Evolutionary conservation across 2,329 filamentous ascomycete genomes (phyloP), one percentile per base, ranked within the genome.

Genomic region (Alternaria brassicae): DNA sequence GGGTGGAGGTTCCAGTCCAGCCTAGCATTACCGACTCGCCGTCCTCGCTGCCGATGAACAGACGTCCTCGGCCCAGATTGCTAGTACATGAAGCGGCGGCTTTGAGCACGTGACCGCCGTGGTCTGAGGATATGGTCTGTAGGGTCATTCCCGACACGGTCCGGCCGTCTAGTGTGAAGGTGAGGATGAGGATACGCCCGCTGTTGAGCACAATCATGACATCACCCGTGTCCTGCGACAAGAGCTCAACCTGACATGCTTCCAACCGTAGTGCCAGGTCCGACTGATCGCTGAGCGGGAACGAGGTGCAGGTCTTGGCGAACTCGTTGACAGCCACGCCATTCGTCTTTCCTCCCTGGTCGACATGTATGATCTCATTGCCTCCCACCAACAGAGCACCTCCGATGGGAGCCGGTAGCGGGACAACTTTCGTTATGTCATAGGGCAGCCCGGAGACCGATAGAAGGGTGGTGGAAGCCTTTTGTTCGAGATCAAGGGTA

Each of bases 261-360:
- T 99, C 96, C 1, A 99, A 81, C 34, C 89, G 90, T 60, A 98
- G 81, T 15, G 86, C 86, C 42, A 98, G 82, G 44, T 91, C 87
- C 0, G 92, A 91, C 78, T 97, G 94, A 75, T 99, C 95, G 5
- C 87, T 85, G 75, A 99, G 88, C 50, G 89, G 87, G 71, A 97
- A 98, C 0, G 90, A 86, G 2, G 94, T 97, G 63, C 88, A 87
- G 61, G 91, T 87, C 75, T 89, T 92, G 4, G 93, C 90, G 79
- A 97, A 96, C 32, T 92, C 86, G 72, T 99, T 99, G 64, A 99
- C 91, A 4, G 91, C 94, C 58, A 98, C 90, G 2, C 93, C 94
- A 71, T 92, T 97, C 12, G 93, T 87, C 77, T 96, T 97, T 28
- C 95, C 95, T 10, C 92, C 92, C 82, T 99, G 95, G 73, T 98